Conservation (phyloP, 148 eudicot species). For the Bassia scoparia region DNA sequence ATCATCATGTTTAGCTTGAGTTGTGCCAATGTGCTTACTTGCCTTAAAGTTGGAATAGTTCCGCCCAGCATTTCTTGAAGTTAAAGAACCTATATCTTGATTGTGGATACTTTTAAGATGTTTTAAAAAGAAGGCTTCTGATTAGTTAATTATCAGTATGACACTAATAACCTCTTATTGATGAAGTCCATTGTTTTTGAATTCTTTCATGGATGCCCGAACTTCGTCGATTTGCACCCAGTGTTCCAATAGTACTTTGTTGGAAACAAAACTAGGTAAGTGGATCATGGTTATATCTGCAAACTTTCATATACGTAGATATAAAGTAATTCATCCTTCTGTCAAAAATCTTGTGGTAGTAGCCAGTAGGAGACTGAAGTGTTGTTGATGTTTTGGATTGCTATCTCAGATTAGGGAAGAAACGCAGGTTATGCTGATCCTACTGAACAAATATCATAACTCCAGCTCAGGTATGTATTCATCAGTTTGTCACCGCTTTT, state of each 20-base stretch:
- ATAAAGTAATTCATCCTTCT: neutral
- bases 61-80: no score
- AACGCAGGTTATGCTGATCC: slow-evolving; percentile 79
- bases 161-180: neutral
- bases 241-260: slow-evolving; percentile 93
- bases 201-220: slow-evolving; percentile 87
- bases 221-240: slow-evolving; percentile 93
- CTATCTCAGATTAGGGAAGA: slow-evolving; percentile 75
- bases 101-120: no score
- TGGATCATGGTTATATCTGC: neutral
- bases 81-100: slow-evolving; percentile 16
- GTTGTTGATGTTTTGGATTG: neutral
- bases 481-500: neutral
- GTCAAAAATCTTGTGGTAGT: no score
- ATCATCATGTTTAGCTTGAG: neutral
- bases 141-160: no score
- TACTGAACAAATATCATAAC: slow-evolving; percentile 64
- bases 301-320: neutral
- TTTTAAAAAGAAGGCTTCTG: no score
- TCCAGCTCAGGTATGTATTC: slow-evolving; percentile 60
- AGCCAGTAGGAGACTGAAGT: neutral
- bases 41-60: no score
- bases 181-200: slow-evolving; percentile 8
- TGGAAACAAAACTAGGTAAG: slow-evolving; percentile 93
- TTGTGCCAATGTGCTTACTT: slow-evolving; percentile 8